These are phyloP conservation scores for Neurospora sp. DNA, from an alignment of 2,329 filamentous ascomycete species.

Conservation along the genomic window DNA sequence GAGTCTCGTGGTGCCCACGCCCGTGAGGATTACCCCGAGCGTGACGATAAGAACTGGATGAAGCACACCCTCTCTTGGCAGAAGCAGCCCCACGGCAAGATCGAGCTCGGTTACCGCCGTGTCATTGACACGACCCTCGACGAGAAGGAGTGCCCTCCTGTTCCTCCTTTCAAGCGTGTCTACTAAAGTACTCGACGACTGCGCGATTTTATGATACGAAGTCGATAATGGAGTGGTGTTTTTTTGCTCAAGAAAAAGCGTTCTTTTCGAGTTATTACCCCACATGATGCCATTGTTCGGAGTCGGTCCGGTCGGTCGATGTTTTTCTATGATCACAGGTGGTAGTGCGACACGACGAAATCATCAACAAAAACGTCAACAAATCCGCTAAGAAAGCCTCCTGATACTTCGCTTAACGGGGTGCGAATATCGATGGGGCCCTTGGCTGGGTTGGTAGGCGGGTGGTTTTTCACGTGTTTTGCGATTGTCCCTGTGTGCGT, in stretches of 20 bases:
- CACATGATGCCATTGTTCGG: neutral
- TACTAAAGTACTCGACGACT: slow-evolving; percentile 46
- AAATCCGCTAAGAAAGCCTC: neutral
- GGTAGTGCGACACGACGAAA: neutral
- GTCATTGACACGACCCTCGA: slow-evolving; percentile 81
- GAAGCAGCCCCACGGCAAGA: slow-evolving; percentile 79
- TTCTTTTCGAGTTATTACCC: neutral
- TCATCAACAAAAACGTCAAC: neutral
- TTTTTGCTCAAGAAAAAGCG: neutral
- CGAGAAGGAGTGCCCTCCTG: slow-evolving; percentile 90
- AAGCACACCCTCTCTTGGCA: slow-evolving; percentile 98
- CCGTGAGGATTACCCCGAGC: slow-evolving; percentile 90
- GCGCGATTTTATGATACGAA: neutral
- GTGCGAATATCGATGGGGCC: neutral
- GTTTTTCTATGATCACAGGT: neutral
- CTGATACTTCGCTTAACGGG: neutral
- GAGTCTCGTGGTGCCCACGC: slow-evolving; percentile 96
- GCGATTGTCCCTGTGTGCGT: neutral
- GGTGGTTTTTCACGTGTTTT: neutral
- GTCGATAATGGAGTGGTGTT: neutral
- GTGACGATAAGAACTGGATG: slow-evolving; percentile 97
- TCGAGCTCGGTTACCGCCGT: slow-evolving; percentile 76
- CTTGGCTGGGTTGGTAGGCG: neutral
- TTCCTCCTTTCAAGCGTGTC: slow-evolving; percentile 92
- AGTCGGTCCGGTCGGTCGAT: neutral